Evolutionary conservation across 129 eudicot genomes (phyloP).

Genomic region (Mikania micrantha): DNA sequence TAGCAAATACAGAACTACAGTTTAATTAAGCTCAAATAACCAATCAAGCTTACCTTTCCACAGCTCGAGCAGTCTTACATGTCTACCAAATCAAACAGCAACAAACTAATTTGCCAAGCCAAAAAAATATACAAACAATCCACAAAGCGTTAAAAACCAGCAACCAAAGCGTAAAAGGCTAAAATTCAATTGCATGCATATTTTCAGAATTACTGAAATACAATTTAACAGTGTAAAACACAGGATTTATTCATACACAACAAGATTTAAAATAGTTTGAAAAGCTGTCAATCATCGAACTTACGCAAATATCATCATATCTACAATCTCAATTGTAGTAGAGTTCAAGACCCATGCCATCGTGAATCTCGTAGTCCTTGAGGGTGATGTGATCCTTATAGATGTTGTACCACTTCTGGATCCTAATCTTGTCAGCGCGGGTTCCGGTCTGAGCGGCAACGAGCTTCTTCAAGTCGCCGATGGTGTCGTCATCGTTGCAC

Average conservation of each 20-base stretch:
- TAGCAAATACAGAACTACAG: background rate
- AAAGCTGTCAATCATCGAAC: background rate
- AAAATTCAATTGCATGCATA: constrained; percentile 13
- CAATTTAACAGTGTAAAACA: constrained; percentile 12
- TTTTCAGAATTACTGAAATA: background rate
- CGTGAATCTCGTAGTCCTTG: constrained; percentile 78
- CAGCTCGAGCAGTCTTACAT: too few species aligned
- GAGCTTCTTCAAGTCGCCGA: constrained; percentile 88
- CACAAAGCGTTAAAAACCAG: constrained; percentile 8
- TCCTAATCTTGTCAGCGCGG: constrained; percentile 78
- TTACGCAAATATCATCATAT: constrained; percentile 10
- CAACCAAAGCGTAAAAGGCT: background rate
- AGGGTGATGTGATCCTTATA: constrained; percentile 89
- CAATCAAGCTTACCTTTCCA: background rate
- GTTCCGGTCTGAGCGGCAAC: constrained; percentile 92
- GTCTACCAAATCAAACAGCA: too few species aligned
- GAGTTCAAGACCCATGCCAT: constrained; percentile 96
- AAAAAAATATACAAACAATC: background rate
- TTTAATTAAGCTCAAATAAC: background rate
- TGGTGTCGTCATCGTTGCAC: constrained; percentile 92
- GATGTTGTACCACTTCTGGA: constrained; percentile 81
- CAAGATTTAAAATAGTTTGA: background rate
- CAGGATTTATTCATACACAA: constrained; percentile 20
- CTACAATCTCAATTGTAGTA: constrained; percentile 48
- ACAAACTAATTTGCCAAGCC: background rate